Base-by-base conservation (phyloP, 1,139 yeast genomes). In the Sugiyamaella japonica region DNA sequence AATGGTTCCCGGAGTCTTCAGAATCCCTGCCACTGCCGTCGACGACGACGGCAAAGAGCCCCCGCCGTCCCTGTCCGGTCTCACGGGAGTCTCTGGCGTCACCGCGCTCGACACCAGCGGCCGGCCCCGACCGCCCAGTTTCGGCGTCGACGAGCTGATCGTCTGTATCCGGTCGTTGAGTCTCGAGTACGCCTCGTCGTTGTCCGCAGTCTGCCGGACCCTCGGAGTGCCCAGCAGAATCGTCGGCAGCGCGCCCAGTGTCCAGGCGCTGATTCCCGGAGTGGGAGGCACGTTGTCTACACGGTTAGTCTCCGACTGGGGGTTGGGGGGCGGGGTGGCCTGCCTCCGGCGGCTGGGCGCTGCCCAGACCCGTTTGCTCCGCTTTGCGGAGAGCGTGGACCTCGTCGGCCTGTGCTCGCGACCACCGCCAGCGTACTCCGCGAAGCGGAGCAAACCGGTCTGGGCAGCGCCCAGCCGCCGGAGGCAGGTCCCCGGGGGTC, bases 1-100 rank as follows among this genome's bases (percentile, higher is more conserved):
- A 23, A 60, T 34, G 9, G 66, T 63, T 5, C 65, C 65, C 2
- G 66, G 66, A 12, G 65, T 62, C 49, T 62, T 62, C 40, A 63
- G 51, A 25, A 63, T 63, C 3, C 74, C 76, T 53, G 52, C 15
- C 3, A n/a, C 50, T 9, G 42, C 34, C 23, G 56, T 55, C 8
- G 48, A 3, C 6, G 25, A n/a, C n/a, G n/a, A n/a, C n/a, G n/a
- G n/a, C n/a, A n/a, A n/a, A n/a, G n/a, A 6, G 6, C 25, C 25
- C 25, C 3, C 37, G 12, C 32, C 25, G 12, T 44, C 48, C 13
- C 13, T 6, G 9, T 45, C 49, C 20, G 8, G 9, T 25, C 53
- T 41, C 1, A 52, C 39, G n/a, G 58, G 58, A 8, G 56, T 53
- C n/a, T 46, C 55, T 23, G 52, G 41, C 8, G 25, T 20, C 25